Conservation (phyloP, 192 early-diverging fungal genomes). For the Coemansia sp. region DNA sequence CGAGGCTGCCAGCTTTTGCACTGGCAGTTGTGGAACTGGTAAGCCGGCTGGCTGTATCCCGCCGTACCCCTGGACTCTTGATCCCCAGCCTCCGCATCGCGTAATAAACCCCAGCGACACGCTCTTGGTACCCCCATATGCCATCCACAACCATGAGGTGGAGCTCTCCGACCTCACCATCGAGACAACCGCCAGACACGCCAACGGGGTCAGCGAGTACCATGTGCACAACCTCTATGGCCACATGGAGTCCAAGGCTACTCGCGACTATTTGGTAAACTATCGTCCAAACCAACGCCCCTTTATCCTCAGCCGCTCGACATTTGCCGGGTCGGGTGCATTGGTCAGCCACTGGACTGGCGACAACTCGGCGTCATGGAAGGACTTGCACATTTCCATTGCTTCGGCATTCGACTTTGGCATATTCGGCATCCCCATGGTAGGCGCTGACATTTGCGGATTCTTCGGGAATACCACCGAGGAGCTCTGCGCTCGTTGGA, state of each 20-base stretch:
- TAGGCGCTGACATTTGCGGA: constrained; percentile 73
- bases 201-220: constrained; percentile 54
- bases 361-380: constrained; percentile 64
- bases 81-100: constrained; percentile 13
- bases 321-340: constrained; percentile 64
- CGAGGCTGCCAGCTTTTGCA: constrained; percentile 65
- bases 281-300: constrained; percentile 53
- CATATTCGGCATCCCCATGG: constrained; percentile 69
- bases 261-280: constrained; percentile 38
- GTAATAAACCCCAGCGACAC: constrained; percentile 37
- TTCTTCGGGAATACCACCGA: constrained; percentile 61
- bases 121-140: constrained; percentile 52
- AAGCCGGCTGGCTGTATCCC: constrained; percentile 16
- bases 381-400: constrained; percentile 60
- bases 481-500: constrained; percentile 68
- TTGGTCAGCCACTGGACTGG: constrained; percentile 49
- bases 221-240: constrained; percentile 65
- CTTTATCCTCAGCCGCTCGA: constrained; percentile 64
- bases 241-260: constrained; percentile 59
- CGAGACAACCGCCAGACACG: constrained; percentile 53
- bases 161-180: constrained; percentile 55
- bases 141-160: constrained; percentile 50
- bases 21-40: constrained; percentile 55
- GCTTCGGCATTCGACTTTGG: constrained; percentile 64
- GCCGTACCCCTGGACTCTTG: constrained; percentile 15